phyloP scores from a whole-genome alignment of 306 rosid species.

The Gastrolobium villosum region DNA sequence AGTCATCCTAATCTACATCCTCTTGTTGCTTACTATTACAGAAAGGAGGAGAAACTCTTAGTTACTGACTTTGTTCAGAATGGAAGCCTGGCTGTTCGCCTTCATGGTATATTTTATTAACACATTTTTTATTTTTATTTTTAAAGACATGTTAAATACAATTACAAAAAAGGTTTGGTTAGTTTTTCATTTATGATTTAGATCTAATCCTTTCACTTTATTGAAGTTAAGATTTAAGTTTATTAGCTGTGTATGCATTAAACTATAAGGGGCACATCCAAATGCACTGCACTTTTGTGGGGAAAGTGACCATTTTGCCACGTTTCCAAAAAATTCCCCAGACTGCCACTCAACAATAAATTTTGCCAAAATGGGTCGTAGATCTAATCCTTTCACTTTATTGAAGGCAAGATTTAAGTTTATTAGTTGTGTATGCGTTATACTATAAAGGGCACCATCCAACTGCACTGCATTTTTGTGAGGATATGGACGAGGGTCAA shows the following conservation, averaged over 20 bases:
- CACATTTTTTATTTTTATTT: neutral
- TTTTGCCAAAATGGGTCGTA: no score
- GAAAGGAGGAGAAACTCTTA: constrained; percentile 93
- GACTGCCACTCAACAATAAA: no score
- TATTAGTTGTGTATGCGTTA: neutral
- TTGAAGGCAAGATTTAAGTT: neutral
- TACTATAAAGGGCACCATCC: no score
- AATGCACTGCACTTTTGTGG: no score
- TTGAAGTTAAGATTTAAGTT: neutral
- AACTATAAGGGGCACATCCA: no score
- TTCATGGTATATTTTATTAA: constrained; percentile 68
- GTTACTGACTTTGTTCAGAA: constrained; percentile 62
- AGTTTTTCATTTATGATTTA: neutral
- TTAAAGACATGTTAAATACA: neutral
- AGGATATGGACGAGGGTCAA: no score
- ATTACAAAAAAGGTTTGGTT: neutral
- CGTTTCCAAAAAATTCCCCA: no score
- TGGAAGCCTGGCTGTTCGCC: constrained; percentile 78
- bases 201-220: neutral
- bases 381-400: neutral
- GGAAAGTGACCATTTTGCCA: no score
- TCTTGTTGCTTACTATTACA: constrained; percentile 88
- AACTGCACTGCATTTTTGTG: no score
- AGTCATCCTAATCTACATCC: constrained; percentile 77
- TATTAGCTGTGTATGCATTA: neutral